These are phyloP conservation scores for Odontarrhena argentea DNA, from an alignment of 345 rosid species.

Conservation along the genomic window DNA sequence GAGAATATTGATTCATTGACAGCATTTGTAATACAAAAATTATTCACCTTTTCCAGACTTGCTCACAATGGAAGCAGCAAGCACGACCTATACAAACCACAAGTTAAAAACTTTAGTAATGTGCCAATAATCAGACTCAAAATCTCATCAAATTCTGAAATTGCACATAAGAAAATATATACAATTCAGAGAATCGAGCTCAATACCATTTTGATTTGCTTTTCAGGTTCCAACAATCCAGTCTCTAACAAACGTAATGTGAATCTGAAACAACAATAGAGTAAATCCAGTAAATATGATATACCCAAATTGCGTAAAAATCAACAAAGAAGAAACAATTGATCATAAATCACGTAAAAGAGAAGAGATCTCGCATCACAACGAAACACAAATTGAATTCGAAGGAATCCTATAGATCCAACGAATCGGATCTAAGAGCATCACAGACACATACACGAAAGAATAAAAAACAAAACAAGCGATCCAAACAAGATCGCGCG, in stretches of 20 bases:
- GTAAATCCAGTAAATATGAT: constrained; percentile 20
- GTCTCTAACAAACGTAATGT: constrained; percentile 10
- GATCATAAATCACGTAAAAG: constrained; percentile 18
- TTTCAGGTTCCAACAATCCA: constrained; percentile 18
- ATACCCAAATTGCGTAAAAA: neutral
- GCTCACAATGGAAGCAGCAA: constrained; percentile 78
- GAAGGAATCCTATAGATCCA: no score
- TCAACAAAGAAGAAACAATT: constrained; percentile 1
- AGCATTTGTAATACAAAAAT: neutral
- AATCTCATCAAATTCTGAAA: constrained; percentile 17
- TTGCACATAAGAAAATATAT: neutral
- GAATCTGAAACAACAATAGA: constrained; percentile 33
- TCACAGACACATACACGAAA: no score
- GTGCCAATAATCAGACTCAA: constrained; percentile 24
- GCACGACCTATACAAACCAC: constrained; percentile 69
- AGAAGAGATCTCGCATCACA: constrained; percentile 34
- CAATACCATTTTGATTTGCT: constrained; percentile 39
- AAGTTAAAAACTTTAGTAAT: constrained; percentile 24
- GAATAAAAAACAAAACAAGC: no score
- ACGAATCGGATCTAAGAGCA: no score
- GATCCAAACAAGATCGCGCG: no score
- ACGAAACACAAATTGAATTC: neutral
- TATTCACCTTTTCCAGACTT: constrained; percentile 93
- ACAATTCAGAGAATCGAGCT: neutral
- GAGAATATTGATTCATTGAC: no score